Evolutionary conservation across 83 land plant genomes (phyloP).

Genomic region (Diphasiastrum complanatum): DNA sequence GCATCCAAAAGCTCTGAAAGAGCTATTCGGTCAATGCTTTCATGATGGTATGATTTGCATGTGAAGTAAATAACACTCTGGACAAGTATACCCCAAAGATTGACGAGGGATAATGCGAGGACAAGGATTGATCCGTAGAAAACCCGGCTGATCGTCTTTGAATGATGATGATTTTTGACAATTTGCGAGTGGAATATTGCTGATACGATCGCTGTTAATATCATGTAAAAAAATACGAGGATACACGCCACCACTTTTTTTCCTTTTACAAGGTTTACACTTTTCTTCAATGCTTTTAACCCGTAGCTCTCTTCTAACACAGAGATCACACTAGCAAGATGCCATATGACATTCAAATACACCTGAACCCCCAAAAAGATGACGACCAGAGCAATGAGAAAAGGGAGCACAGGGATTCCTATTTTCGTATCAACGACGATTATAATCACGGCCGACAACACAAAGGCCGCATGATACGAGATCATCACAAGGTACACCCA

Average conservation of each 20-base stretch:
- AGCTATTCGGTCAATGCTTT: slow-evolving; percentile 57
- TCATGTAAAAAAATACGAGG: slow-evolving; percentile 32
- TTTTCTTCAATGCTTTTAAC: slow-evolving; percentile 59
- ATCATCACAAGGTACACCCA: slow-evolving; percentile 43
- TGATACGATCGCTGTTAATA: background rate
- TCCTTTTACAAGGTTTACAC: slow-evolving; percentile 52
- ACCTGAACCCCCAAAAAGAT: slow-evolving; percentile 29
- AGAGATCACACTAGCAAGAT: slow-evolving; percentile 68
- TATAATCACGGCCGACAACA: background rate
- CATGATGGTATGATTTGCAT: slow-evolving; percentile 74
- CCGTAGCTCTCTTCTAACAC: slow-evolving; percentile 76
- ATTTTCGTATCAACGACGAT: no score
- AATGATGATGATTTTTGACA: slow-evolving; percentile 3
- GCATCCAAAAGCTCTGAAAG: slow-evolving; percentile 71
- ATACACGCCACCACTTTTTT: slow-evolving; percentile 28
- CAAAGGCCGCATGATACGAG: slow-evolving; percentile 29
- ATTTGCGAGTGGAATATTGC: slow-evolving; percentile 14
- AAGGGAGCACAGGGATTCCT: no score
- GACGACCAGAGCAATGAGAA: slow-evolving; percentile 6
- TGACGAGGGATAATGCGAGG: slow-evolving; percentile 26
- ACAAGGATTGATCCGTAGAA: slow-evolving; percentile 16
- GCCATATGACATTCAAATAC: slow-evolving; percentile 58
- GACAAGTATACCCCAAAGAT: slow-evolving; percentile 45
- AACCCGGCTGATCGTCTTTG: slow-evolving; percentile 7
- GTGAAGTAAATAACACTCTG: slow-evolving; percentile 70